phyloP scores from a whole-genome alignment of 1,139 yeast genomes.

The Magnusiomyces tetraspermus region DNA sequence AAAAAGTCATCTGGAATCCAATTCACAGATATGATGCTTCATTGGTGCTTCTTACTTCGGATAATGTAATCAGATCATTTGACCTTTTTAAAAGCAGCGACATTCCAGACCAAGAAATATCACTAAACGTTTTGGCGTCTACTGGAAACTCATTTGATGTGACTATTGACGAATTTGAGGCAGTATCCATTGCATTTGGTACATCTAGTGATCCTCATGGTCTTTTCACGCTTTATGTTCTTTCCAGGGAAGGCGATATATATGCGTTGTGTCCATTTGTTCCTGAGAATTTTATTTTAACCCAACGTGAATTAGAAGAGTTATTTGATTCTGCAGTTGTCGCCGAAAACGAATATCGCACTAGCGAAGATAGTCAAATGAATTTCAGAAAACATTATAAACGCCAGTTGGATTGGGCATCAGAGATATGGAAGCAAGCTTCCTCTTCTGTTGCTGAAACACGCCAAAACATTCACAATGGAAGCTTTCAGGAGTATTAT shows the following conservation, averaged over 20 bases:
- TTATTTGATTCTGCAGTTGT: constrained; percentile 38
- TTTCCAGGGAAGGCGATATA: constrained; percentile 47
- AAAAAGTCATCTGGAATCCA: constrained; percentile 39
- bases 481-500: constrained; percentile 17
- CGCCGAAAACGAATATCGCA: constrained; percentile 21
- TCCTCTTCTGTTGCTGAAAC: constrained; percentile 19
- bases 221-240: constrained; percentile 39
- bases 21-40: constrained; percentile 35
- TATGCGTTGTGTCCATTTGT: constrained; percentile 48
- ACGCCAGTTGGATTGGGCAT: constrained; percentile 25
- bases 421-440: constrained; percentile 24
- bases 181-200: constrained; percentile 43
- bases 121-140: not conserved
- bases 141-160: not conserved
- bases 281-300: constrained; percentile 37
- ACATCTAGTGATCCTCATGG: constrained; percentile 34
- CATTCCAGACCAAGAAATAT: constrained; percentile 21
- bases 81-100: constrained; percentile 29
- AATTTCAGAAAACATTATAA: constrained; percentile 17
- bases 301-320: constrained; percentile 30
- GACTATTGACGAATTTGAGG: constrained; percentile 17
- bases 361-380: constrained; percentile 5
- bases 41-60: constrained; percentile 35
- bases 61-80: constrained; percentile 32
- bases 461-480: constrained; percentile 15